phyloP scores from a whole-genome alignment of 768 basidiomycete species.

The Lentinula detonsa region DNA sequence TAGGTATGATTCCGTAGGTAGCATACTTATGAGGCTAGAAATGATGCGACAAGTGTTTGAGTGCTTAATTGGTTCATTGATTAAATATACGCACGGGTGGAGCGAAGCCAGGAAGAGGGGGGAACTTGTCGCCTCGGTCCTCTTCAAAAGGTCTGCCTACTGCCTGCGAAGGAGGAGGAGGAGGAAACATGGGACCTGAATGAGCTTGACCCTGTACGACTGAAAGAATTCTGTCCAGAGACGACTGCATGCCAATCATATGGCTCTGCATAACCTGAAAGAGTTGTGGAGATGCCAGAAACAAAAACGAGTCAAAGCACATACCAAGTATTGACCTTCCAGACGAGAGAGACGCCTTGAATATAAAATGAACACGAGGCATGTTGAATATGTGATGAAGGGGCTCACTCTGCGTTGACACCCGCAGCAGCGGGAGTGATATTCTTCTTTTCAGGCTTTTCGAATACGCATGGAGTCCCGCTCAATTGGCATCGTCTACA shows the following conservation, averaged over 20 bases:
- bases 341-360: constrained; percentile 74
- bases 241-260: constrained; percentile 92
- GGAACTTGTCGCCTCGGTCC: constrained; percentile 46
- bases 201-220: constrained; percentile 49
- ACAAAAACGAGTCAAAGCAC: constrained; percentile 11
- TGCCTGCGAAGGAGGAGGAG: constrained; percentile 11
- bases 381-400: not conserved
- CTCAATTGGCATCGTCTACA: constrained; percentile 86
- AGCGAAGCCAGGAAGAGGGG: constrained; percentile 86
- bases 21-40: constrained; percentile 82
- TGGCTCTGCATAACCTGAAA: constrained; percentile 84
- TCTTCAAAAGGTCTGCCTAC: constrained; percentile 8
- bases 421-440: constrained; percentile 43
- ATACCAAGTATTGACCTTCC: constrained; percentile 80
- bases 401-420: constrained; percentile 69
- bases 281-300: constrained; percentile 3
- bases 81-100: constrained; percentile 59
- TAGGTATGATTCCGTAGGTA: constrained; percentile 84
- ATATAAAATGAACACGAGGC: constrained; percentile 9
- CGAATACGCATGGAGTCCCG: constrained; percentile 78
- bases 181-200: constrained; percentile 26
- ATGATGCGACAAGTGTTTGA: constrained; percentile 12
- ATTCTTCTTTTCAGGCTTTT: constrained; percentile 88
- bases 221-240: constrained; percentile 74
- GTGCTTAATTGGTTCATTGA: constrained; percentile 7